phyloP scores from a whole-genome alignment of 1,139 yeast genomes.

The Yamadazyma sp. region DNA sequence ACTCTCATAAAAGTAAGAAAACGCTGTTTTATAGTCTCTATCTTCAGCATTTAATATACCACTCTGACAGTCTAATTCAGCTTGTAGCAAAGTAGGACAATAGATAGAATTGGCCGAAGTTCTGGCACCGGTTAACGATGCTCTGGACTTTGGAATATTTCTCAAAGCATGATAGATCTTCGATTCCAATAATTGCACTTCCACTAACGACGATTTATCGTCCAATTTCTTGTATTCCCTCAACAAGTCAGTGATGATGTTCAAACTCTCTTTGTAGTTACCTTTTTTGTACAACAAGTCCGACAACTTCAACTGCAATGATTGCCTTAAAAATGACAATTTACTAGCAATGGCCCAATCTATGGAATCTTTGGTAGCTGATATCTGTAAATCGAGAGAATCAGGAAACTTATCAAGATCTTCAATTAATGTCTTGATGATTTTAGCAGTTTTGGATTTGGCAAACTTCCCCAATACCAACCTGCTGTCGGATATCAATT shows the following conservation, averaged over 20 bases:
- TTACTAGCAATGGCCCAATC: constrained; percentile 86
- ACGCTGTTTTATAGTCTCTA: constrained; percentile 94
- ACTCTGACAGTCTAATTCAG: constrained; percentile 91
- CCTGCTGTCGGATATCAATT: constrained; percentile 70
- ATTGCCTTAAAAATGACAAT: constrained; percentile 85
- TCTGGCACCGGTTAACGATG: constrained; percentile 91
- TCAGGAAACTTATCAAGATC: constrained; percentile 68
- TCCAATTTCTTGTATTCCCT: constrained; percentile 89
- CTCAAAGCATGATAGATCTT: constrained; percentile 89
- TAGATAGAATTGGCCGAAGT: constrained; percentile 95
- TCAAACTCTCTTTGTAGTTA: constrained; percentile 68
- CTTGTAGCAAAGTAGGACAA: constrained; percentile 93
- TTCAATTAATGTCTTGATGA: constrained; percentile 75
- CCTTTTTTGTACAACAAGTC: constrained; percentile 68
- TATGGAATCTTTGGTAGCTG: constrained; percentile 74
- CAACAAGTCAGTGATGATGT: constrained; percentile 68
- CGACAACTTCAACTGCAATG: constrained; percentile 81
- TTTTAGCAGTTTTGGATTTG: constrained; percentile 92
- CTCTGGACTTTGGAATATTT: constrained; percentile 89
- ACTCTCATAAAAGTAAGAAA: constrained; percentile 90
- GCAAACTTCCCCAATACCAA: constrained; percentile 73
- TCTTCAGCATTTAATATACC: constrained; percentile 97
- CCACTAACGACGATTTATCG: constrained; percentile 92
- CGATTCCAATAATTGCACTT: constrained; percentile 89
- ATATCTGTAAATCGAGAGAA: constrained; percentile 70